Conservation (phyloP, 2,329 filamentous ascomycete species). For the Diaporthe destruens region DNA sequence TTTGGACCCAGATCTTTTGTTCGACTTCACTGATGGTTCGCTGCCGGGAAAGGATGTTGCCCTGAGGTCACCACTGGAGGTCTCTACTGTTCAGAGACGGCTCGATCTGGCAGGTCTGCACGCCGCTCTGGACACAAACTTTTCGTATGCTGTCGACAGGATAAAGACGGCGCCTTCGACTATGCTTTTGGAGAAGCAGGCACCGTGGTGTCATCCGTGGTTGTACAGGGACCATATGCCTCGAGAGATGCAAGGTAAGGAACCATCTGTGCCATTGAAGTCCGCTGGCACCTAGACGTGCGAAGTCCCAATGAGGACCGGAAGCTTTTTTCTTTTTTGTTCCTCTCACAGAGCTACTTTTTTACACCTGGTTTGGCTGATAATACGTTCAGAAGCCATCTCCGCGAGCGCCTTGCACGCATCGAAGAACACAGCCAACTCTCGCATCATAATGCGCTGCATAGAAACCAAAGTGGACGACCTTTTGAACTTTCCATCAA, state of each 20-base stretch:
- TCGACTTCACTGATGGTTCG: not conserved
- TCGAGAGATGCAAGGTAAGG: slow-evolving; percentile 60
- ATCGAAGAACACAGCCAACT: slow-evolving; percentile 62
- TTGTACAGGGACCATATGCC: slow-evolving; percentile 67
- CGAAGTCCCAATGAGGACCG: too few species aligned
- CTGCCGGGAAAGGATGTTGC: not conserved
- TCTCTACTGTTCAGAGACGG: not conserved
- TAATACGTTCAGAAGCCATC: slow-evolving; percentile 58
- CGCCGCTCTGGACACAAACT: slow-evolving; percentile 24
- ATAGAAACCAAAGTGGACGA: slow-evolving; percentile 60
- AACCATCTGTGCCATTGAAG: not conserved
- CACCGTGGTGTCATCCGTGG: slow-evolving; percentile 66
- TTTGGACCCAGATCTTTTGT: not conserved
- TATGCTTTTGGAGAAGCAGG: slow-evolving; percentile 63
- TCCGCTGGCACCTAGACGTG: too few species aligned
- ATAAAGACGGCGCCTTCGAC: slow-evolving; percentile 61
- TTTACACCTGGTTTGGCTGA: not conserved
- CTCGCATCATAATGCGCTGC: slow-evolving; percentile 60
- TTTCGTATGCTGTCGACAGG: slow-evolving; percentile 56
- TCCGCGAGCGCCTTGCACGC: slow-evolving; percentile 66
- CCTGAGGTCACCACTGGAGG: not conserved
- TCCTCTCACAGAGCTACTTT: not conserved
- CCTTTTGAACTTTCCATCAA: slow-evolving; percentile 54
- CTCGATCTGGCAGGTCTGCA: slow-evolving; percentile 29
- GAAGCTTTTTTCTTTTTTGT: not conserved